Evolutionary conservation across 2,329 filamentous ascomycete genomes (phyloP).

Genomic region (Microdochium paspali): DNA sequence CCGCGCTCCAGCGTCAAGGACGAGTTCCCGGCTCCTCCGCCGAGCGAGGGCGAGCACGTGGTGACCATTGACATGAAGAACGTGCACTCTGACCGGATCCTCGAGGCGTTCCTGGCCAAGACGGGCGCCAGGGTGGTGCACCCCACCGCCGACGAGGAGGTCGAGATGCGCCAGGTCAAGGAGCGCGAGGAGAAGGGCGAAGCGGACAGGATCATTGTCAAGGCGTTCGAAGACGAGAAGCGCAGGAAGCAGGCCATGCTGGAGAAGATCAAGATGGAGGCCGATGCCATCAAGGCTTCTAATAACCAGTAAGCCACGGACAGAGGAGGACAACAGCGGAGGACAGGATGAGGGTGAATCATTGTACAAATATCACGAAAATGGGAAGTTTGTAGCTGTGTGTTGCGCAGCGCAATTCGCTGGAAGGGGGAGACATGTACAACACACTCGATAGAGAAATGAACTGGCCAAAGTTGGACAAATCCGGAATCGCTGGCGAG

Average conservation of each 20-base stretch:
- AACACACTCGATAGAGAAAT: too few relatives aligned
- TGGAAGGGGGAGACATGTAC: too few relatives aligned
- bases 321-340: not conserved
- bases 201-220: slow-evolving; percentile 43
- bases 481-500: too few relatives aligned
- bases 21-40: slow-evolving; percentile 36
- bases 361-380: too few relatives aligned
- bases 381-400: too few relatives aligned
- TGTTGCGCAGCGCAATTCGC: too few relatives aligned
- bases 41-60: slow-evolving; percentile 37
- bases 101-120: slow-evolving; percentile 50
- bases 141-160: slow-evolving; percentile 49
- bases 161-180: slow-evolving; percentile 47
- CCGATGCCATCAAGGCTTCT: slow-evolving; percentile 30
- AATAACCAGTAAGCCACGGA: slow-evolving; percentile 12
- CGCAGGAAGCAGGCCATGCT: slow-evolving; percentile 53
- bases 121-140: slow-evolving; percentile 50
- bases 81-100: slow-evolving; percentile 50
- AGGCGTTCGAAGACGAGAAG: slow-evolving; percentile 43
- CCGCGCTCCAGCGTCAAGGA: slow-evolving; percentile 37
- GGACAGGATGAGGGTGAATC: not conserved
- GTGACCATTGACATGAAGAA: slow-evolving; percentile 56
- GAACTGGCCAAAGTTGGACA: too few relatives aligned
- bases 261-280: slow-evolving; percentile 41
- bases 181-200: slow-evolving; percentile 40